Evolutionary conservation across 108 stramenopile genomes (phyloP), one percentile per base, ranked within the genome.

Genomic region (Nitzschia putrida): DNA sequence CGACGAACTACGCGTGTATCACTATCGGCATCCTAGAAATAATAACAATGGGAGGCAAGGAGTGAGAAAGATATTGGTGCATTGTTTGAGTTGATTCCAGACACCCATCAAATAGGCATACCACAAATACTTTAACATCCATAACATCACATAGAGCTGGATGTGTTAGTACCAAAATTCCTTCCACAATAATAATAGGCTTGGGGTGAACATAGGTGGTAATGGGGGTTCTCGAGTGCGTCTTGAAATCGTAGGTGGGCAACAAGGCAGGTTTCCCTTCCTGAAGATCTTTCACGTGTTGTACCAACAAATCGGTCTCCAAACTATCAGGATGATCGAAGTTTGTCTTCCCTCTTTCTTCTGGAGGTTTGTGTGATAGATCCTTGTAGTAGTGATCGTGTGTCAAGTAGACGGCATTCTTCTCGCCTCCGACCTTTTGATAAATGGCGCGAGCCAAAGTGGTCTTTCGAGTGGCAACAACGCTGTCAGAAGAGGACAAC

Each of bases 121-220:
- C 95, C 72, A 98, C 98, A 83, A 93, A 98, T 20, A 98, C 85
- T 73, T 94, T 95, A 42, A 98, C 73, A 80, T 97, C 96, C 71
- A 97, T 60, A 69, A 91, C 80, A 13, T 86, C 74, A 29, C 76
- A 69, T 18, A 98, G 76, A 11, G 78, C 80, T 52, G 42, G 71
- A 70, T 97, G 72, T 11, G 91, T 81, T 18, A 98, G 88, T 25
- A 98, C 90, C 47, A 98, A 67, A 61, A 98, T 97, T 8, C 98
- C 97, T 69, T 97, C 96, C 0, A 97, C 81, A 16, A 97, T 74
- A 53, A 97, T 87, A 25, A 97, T 81, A 24, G 58, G 75, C 18
- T 82, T 84, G 8, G 89, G 84, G 37, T 77, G 58, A 21, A 93
- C 80, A 45, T 74, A 55, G 34, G 79, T 76, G 14, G 84, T 88